Conservation (phyloP, 805 yeast species). For the Spencermartinsiella europaea region DNA sequence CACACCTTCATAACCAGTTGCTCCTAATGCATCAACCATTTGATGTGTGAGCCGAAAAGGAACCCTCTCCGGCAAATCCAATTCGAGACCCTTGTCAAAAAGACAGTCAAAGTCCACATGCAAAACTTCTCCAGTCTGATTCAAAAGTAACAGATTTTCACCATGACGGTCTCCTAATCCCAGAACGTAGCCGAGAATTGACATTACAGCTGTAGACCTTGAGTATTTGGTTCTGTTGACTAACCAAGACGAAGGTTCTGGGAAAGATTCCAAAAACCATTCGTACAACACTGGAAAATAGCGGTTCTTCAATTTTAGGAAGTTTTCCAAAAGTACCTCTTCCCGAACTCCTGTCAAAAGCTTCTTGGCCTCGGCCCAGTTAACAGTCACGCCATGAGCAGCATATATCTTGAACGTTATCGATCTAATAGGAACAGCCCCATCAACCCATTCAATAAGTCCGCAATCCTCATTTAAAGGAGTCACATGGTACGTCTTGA, state of each 20-base stretch:
- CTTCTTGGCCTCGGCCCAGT: conserved; percentile 26
- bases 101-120: conserved; percentile 97
- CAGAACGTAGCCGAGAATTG: conserved; percentile 88
- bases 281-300: conserved; percentile 56
- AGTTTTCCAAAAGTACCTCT: conserved; percentile 35
- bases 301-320: conserved; percentile 30
- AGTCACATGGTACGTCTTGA: conserved; percentile 80
- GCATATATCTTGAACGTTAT: conserved; percentile 46
- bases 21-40: conserved; percentile 84
- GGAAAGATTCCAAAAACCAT: conserved; percentile 85
- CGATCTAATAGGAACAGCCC: conserved; percentile 65
- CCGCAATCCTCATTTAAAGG: conserved; percentile 86
- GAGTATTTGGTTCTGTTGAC: conserved; percentile 68
- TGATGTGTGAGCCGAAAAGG: conserved; percentile 91
- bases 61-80: conserved; percentile 84
- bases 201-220: conserved; percentile 89
- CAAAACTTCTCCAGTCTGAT: conserved; percentile 68
- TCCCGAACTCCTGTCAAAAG: conserved; percentile 27
- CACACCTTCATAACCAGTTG: conserved; percentile 83
- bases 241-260: conserved; percentile 88
- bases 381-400: conserved; percentile 35
- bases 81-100: conserved; percentile 70
- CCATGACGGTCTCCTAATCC: conserved; percentile 97
- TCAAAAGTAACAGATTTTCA: conserved; percentile 76
- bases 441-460: conserved; percentile 82